These are phyloP conservation scores for Cladophialophora chaetospira DNA, from an alignment of 2,329 filamentous ascomycete species.

Conservation along the genomic window DNA sequence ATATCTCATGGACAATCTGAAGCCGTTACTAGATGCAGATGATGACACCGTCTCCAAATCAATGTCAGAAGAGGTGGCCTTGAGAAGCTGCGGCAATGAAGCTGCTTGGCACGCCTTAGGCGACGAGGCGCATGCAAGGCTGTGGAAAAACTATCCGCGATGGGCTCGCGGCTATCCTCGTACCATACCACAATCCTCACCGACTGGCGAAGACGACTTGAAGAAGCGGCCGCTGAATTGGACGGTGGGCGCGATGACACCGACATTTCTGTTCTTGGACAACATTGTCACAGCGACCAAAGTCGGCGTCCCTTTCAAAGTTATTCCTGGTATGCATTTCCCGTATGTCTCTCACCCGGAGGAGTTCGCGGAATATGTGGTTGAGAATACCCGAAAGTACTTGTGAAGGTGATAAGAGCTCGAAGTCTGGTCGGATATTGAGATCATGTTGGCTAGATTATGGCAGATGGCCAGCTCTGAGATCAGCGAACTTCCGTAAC, in stretches of 20 bases:
- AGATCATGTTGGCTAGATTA: no score
- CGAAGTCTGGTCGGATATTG: no score
- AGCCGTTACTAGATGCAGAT: neutral
- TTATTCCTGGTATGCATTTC: slow-evolving; percentile 16
- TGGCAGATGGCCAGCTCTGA: no score
- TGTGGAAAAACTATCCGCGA: slow-evolving; percentile 12
- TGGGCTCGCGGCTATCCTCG: slow-evolving; percentile 14
- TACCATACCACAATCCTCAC: slow-evolving; percentile 5
- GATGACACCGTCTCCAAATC: neutral
- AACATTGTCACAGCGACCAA: slow-evolving; percentile 16
- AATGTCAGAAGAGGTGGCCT: slow-evolving; percentile 1
- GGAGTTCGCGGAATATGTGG: slow-evolving; percentile 12
- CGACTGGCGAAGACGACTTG: slow-evolving; percentile 6
- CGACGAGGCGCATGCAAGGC: slow-evolving; percentile 10
- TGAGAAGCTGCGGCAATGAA: neutral
- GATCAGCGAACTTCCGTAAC: no score
- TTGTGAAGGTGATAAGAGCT: no score
- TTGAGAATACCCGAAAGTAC: slow-evolving; percentile 15
- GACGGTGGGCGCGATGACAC: slow-evolving; percentile 16
- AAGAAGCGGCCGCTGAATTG: slow-evolving; percentile 13
- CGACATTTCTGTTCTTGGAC: slow-evolving; percentile 3
- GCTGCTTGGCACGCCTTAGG: slow-evolving; percentile 13
- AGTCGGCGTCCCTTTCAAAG: slow-evolving; percentile 1
- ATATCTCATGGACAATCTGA: neutral
- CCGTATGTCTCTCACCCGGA: slow-evolving; percentile 21